These are phyloP conservation scores for Aureobasidium lini DNA, from an alignment of 2,329 filamentous ascomycete genomes.

Conservation along the genomic window DNA sequence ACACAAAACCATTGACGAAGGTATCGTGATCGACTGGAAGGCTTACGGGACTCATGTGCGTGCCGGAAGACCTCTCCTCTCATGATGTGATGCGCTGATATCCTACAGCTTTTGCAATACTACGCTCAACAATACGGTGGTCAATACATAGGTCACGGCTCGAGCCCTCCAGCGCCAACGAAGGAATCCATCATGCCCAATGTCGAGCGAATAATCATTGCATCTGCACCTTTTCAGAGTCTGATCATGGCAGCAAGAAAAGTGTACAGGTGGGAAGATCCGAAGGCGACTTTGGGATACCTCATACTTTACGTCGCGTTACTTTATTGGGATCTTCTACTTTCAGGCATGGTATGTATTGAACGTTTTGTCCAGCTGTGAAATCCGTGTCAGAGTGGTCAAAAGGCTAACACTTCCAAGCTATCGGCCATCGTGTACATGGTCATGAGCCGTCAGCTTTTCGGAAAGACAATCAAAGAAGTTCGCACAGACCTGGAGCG, in stretches of 20 bases:
- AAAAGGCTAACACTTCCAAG: slow-evolving; percentile 13
- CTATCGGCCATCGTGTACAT: slow-evolving; percentile 22
- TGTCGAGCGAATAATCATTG: slow-evolving; percentile 31
- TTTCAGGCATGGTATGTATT: slow-evolving; percentile 24
- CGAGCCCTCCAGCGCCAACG: slow-evolving; percentile 24
- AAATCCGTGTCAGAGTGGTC: neutral
- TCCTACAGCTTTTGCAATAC: slow-evolving; percentile 17
- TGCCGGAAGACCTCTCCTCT: slow-evolving; percentile 2
- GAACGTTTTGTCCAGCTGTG: no score
- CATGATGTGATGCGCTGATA: slow-evolving; percentile 19
- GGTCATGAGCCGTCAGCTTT: slow-evolving; percentile 20
- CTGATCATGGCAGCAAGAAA: slow-evolving; percentile 28
- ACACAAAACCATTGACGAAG: neutral
- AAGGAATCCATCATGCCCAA: slow-evolving; percentile 29
- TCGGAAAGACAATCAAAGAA: slow-evolving; percentile 22
- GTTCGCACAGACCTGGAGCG: slow-evolving; percentile 27
- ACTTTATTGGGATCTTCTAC: slow-evolving; percentile 24
- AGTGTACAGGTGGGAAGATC: slow-evolving; percentile 32
- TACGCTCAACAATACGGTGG: slow-evolving; percentile 29
- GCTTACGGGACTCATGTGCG: slow-evolving; percentile 14
- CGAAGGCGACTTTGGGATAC: slow-evolving; percentile 26
- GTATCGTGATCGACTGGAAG: neutral
- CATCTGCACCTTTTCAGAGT: slow-evolving; percentile 31
- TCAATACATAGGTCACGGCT: slow-evolving; percentile 31
- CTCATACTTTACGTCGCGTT: slow-evolving; percentile 22